Conservation (phyloP, 2,329 filamentous ascomycete genomes). For the Cercospora canescens region DNA sequence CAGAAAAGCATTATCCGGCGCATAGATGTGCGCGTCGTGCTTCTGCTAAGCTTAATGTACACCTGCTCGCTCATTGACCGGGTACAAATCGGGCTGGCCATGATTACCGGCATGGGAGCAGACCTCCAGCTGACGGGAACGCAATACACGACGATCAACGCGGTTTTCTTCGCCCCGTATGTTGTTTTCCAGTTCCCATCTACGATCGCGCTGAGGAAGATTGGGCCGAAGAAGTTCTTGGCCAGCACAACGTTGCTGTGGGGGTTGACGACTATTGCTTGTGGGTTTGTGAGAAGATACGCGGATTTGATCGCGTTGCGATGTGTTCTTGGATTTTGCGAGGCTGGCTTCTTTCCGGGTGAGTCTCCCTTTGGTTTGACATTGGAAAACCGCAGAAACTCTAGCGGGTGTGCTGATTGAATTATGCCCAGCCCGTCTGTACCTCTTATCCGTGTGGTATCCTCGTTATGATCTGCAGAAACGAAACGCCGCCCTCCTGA, state of each 20-base stretch:
- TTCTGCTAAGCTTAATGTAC: slow-evolving; percentile 10
- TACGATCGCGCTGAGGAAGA: slow-evolving; percentile 33
- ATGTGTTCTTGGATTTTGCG: slow-evolving; percentile 30
- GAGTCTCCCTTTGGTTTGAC: no score
- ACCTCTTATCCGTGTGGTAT: slow-evolving; percentile 51
- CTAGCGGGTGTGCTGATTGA: no score
- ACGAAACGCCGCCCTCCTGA: slow-evolving; percentile 33
- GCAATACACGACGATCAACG: slow-evolving; percentile 38
- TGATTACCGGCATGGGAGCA: slow-evolving; percentile 27
- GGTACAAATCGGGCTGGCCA: slow-evolving; percentile 30
- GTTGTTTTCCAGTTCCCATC: slow-evolving; percentile 39
- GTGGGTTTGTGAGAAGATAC: slow-evolving; percentile 31
- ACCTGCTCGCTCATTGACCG: slow-evolving; percentile 9
- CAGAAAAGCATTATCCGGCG: slow-evolving; percentile 11
- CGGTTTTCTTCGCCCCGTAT: slow-evolving; percentile 41
- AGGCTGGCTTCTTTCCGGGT: slow-evolving; percentile 28
- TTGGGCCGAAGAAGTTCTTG: slow-evolving; percentile 31
- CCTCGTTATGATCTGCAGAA: slow-evolving; percentile 42
- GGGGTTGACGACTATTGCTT: slow-evolving; percentile 6
- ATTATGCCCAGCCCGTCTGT: slow-evolving; percentile 33
- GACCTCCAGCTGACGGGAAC: slow-evolving; percentile 19
- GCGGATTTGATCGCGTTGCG: slow-evolving; percentile 28
- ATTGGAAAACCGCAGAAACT: no score
- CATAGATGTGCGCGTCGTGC: slow-evolving; percentile 12
- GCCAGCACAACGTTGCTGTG: slow-evolving; percentile 12